A percentile compares a stretch with the other conserved stretches of the same genome.
Conservation (phyloP, 345 rosid genomes). For the Adansonia digitata region DNA sequence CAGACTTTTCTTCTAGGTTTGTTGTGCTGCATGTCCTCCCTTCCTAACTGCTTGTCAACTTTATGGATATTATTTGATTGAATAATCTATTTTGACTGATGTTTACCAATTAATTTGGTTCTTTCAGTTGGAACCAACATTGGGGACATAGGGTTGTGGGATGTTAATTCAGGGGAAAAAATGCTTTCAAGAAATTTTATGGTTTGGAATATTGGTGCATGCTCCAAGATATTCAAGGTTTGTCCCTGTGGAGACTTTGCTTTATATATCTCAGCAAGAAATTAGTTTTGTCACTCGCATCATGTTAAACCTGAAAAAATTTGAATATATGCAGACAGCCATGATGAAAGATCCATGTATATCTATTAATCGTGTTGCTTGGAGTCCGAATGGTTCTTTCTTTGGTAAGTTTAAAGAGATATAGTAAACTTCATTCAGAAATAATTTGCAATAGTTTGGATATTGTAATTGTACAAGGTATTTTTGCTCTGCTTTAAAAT, state of each 20-base stretch:
- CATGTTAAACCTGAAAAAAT: conserved; percentile 14
- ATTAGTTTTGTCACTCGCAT: conserved; percentile 1
- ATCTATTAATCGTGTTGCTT: conserved; percentile 36
- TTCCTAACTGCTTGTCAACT: not conserved
- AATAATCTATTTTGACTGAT: not conserved
- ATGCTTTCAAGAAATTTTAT: conserved; percentile 45
- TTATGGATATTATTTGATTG: not conserved
- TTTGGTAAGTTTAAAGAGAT: conserved; percentile 39
- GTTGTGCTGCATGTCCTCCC: not conserved
- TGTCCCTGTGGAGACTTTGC: conserved; percentile 16
- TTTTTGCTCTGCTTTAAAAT: conserved; percentile 14
- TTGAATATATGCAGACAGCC: conserved; percentile 27
- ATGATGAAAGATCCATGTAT: conserved; percentile 35
- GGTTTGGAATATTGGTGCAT: conserved; percentile 61
- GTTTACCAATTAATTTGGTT: conserved; percentile 11
- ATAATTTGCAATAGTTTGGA: not conserved
- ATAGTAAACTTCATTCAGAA: conserved; percentile 2
- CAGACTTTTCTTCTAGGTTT: conserved; percentile 67
- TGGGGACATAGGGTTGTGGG: conserved; percentile 67
- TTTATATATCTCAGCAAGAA: not conserved
- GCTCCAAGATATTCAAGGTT: conserved; percentile 48
- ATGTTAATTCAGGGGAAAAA: conserved; percentile 45
- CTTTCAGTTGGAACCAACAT: conserved; percentile 57
- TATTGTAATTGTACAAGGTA: not conserved
- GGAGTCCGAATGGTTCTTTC: conserved; percentile 53